Conservation (phyloP, 441 rosid species). For the Croton laevigatus region DNA sequence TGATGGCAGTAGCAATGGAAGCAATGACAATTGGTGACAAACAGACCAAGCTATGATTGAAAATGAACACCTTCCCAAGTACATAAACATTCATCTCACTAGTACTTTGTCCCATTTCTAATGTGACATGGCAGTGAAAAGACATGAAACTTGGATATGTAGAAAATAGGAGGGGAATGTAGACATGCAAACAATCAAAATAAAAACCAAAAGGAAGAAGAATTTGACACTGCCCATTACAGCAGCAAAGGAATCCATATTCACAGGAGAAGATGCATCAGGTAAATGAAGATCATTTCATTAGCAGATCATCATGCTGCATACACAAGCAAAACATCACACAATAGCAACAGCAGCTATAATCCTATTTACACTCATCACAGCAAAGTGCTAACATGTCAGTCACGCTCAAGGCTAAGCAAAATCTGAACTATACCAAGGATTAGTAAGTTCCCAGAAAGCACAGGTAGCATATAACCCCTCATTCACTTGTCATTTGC, state of each 20-base stretch:
- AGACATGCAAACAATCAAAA: not conserved
- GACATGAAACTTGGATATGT: not conserved
- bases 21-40: not conserved
- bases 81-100: not conserved
- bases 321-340: not conserved
- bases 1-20: conserved; percentile 1
- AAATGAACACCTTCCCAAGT: not conserved
- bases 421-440: conserved; percentile 1
- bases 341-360: not conserved
- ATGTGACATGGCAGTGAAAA: not conserved
- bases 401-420: not conserved
- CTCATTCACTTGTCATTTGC: not conserved
- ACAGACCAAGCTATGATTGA: not conserved
- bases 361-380: not conserved
- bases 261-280: not conserved
- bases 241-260: not conserved
- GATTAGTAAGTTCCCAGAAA: not conserved
- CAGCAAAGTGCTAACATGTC: not conserved
- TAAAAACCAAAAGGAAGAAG: not conserved
- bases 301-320: not conserved
- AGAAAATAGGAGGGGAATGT: not conserved
- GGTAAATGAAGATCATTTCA: not conserved
- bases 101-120: not conserved
- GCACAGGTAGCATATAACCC: not conserved
- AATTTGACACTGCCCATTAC: not conserved